These are phyloP conservation scores for Trichoderma sp. DNA, from an alignment of 2,329 filamentous ascomycete genomes.

Conservation along the genomic window DNA sequence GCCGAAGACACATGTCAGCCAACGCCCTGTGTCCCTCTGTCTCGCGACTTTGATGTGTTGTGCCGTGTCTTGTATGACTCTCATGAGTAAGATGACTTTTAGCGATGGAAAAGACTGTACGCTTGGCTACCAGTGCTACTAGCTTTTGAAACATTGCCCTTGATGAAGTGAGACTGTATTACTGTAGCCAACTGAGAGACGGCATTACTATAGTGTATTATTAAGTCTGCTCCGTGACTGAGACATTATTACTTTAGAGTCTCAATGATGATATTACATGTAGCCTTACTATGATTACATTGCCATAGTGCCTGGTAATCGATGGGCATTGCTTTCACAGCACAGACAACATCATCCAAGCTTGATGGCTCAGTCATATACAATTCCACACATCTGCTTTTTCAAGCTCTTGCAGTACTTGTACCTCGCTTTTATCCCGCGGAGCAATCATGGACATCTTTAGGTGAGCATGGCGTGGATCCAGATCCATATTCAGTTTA, in stretches of 20 bases:
- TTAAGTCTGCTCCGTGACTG: no score
- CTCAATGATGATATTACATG: no score
- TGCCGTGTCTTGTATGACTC: background rate
- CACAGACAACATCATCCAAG: no score
- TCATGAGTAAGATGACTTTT: background rate
- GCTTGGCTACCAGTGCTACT: background rate
- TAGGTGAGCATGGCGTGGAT: background rate
- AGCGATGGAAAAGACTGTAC: background rate
- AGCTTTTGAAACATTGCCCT: background rate
- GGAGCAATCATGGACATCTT: no score
- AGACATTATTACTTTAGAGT: no score
- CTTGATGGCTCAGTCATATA: no score
- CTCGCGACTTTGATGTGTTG: background rate
- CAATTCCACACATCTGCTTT: no score
- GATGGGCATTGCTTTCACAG: background rate
- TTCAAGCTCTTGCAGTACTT: no score
- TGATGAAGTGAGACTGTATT: background rate
- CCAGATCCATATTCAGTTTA: background rate
- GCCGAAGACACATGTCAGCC: slow-evolving; percentile 3
- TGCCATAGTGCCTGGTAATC: background rate
- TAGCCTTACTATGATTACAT: no score
- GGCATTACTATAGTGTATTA: no score
- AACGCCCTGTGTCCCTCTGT: background rate
- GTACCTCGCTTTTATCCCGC: no score
- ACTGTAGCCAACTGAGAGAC: background rate